Evolutionary conservation across 371 early-diverging fungal species (phyloP).

Genomic region (Quaeritorhiza haematococci): DNA sequence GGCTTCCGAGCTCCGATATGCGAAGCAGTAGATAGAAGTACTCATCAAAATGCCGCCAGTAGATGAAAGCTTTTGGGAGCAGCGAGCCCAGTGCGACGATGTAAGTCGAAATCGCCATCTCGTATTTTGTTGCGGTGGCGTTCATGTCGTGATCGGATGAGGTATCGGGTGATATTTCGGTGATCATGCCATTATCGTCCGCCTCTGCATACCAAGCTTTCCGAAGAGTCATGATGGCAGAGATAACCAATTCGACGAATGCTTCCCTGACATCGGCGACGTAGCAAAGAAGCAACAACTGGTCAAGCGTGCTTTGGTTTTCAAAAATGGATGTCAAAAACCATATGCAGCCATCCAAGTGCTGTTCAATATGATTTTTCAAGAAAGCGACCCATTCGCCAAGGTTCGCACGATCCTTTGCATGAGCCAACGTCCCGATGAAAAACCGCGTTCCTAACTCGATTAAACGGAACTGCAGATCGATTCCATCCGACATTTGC

Average conservation of each 20-base stretch:
- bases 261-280: constrained; percentile 27
- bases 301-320: constrained; percentile 8
- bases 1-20: background rate
- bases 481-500: constrained; percentile 11
- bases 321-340: constrained; percentile 12
- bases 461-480: constrained; percentile 14
- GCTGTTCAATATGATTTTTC: constrained; percentile 9
- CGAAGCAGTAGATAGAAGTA: constrained; percentile 31
- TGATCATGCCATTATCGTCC: constrained; percentile 3
- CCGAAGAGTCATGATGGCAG: constrained; percentile 16
- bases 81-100: constrained; percentile 18
- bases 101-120: constrained; percentile 15
- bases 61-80: constrained; percentile 26
- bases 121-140: constrained; percentile 7
- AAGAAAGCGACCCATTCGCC: constrained; percentile 23
- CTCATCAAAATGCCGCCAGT: constrained; percentile 45
- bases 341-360: constrained; percentile 17
- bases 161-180: too few species aligned
- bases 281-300: constrained; percentile 18
- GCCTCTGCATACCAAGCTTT: background rate
- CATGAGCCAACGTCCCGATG: constrained; percentile 13
- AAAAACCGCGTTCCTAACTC: constrained; percentile 20
- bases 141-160: constrained; percentile 13
- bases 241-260: constrained; percentile 18
- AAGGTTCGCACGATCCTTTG: constrained; percentile 14